Conservation (phyloP, 2,329 filamentous ascomycete species). For the Penicillium sp. region DNA sequence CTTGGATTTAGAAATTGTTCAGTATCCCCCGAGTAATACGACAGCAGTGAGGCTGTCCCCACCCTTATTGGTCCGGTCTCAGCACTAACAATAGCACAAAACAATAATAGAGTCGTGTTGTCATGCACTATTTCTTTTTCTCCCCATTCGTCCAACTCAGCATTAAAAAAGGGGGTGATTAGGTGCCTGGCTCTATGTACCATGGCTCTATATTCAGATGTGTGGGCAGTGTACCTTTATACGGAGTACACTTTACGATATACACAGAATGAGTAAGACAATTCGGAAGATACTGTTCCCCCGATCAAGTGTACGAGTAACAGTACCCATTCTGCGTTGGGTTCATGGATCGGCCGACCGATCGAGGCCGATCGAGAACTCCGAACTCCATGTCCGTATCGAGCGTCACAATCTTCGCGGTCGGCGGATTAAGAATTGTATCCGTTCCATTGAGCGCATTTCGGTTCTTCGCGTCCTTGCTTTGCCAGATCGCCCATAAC, state of each 20-base stretch:
- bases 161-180: neutral
- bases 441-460: constrained; percentile 23
- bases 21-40: too few relatives aligned
- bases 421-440: constrained; percentile 19
- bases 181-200: neutral
- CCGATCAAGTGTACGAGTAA: constrained; percentile 17
- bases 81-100: constrained; percentile 12
- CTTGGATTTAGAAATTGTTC: too few relatives aligned
- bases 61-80: constrained; percentile 13
- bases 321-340: constrained; percentile 14
- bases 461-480: constrained; percentile 9
- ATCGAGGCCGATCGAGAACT: constrained; percentile 11
- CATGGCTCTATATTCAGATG: neutral
- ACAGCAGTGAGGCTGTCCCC: neutral
- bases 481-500: constrained; percentile 51
- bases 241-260: too few relatives aligned
- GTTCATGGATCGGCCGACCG: constrained; percentile 22
- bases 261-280: too few relatives aligned
- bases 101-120: constrained; percentile 14
- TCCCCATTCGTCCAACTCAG: neutral
- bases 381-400: constrained; percentile 24
- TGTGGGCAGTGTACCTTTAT: too few relatives aligned
- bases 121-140: constrained; percentile 12
- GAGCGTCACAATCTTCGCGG: constrained; percentile 10
- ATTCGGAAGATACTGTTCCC: neutral